phyloP scores from a whole-genome alignment of 2,329 filamentous ascomycete species.

The Metarhizium anisopliae region DNA sequence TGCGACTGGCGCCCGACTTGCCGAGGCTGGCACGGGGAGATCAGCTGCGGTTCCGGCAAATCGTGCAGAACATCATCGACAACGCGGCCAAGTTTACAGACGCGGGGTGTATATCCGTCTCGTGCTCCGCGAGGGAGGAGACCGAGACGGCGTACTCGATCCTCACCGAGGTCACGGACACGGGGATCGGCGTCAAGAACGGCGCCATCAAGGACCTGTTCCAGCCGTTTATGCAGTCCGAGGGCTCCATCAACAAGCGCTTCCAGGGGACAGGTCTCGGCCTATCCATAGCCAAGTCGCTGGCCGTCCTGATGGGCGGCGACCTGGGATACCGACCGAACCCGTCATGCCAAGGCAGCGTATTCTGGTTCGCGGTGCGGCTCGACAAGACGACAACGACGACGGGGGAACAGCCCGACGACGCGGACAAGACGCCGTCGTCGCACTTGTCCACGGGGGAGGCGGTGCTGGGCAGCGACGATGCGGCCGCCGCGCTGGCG shows the following conservation, averaged over 20 bases:
- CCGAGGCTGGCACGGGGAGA: conserved; percentile 45
- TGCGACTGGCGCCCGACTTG: conserved; percentile 33
- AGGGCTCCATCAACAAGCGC: conserved; percentile 34
- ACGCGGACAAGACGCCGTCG: conserved; percentile 13
- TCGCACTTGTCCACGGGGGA: background rate
- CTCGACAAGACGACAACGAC: conserved; percentile 21
- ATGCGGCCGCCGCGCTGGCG: background rate
- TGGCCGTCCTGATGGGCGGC: conserved; percentile 48
- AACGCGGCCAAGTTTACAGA: conserved; percentile 57
- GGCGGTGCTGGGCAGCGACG: background rate
- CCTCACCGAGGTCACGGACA: conserved; percentile 43
- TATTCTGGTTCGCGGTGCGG: conserved; percentile 42
- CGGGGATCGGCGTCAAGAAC: conserved; percentile 43
- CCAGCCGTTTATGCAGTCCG: conserved; percentile 44
- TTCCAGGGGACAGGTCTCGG: conserved; percentile 49
- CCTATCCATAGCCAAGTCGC: conserved; percentile 46
- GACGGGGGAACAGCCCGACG: conserved; percentile 8
- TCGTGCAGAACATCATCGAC: conserved; percentile 51
- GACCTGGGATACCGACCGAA: conserved; percentile 32
- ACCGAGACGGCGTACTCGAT: conserved; percentile 34
- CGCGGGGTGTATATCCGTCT: conserved; percentile 39
- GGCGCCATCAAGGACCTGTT: conserved; percentile 38
- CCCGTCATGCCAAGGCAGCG: conserved; percentile 34
- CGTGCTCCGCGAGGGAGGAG: conserved; percentile 29
- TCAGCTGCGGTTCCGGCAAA: conserved; percentile 50